A percentile compares a stretch with the other conserved stretches of the same genome.
Conservation (phyloP, 2,329 filamentous ascomycete genomes). For the Colletotrichum sp. region DNA sequence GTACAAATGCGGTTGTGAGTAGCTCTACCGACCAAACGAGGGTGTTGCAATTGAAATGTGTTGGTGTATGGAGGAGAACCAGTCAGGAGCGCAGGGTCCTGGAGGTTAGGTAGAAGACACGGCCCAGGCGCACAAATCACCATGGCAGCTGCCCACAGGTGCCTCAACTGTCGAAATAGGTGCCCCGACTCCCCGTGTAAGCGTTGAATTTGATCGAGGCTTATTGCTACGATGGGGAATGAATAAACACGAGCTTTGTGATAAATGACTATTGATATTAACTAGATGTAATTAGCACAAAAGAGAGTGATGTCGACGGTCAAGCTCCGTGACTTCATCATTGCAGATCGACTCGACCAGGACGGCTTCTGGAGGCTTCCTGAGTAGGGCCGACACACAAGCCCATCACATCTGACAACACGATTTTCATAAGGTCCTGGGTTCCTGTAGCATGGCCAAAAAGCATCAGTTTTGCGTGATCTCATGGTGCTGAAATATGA, state of each 20-base stretch:
- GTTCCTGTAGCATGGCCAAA: not conserved
- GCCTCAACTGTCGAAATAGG: not conserved
- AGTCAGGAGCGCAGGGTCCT: not conserved
- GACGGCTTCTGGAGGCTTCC: not conserved
- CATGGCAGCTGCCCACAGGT: not conserved
- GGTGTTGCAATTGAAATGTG: not conserved
- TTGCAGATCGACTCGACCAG: not conserved
- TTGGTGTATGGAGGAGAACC: not conserved
- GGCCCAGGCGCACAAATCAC: not conserved
- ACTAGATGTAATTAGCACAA: accelerated
- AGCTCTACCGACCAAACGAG: not conserved
- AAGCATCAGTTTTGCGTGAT: not conserved
- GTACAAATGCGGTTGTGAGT: accelerated
- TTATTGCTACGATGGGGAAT: not conserved
- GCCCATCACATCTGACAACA: not conserved
- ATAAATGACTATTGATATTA: not conserved
- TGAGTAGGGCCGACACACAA: not conserved
- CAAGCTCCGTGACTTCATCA: not conserved
- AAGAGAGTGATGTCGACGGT: not conserved
- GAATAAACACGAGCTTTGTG: not conserved
- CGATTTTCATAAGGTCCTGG: not conserved
- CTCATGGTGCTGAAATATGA: not conserved
- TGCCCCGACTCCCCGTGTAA: not conserved
- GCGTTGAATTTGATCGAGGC: not conserved
- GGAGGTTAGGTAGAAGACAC: not conserved